A percentile compares a stretch with the other conserved stretches of the same genome.
Conservation (phyloP, 139 green algal species). For the Chlamydomonas sphaeroides region DNA sequence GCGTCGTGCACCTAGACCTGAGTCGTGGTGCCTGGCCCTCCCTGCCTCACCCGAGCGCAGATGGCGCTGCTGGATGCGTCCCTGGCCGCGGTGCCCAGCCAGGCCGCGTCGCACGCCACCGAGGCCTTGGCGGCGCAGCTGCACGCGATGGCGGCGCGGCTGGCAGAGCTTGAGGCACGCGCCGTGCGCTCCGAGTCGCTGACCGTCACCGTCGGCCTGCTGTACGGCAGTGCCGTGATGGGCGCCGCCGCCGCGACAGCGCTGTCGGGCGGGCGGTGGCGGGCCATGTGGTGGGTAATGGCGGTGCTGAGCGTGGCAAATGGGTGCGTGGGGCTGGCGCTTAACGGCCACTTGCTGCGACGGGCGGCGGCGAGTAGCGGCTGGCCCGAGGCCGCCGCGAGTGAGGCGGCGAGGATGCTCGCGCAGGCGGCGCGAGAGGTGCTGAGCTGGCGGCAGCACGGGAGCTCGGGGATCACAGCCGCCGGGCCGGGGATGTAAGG, state of each 20-base stretch:
- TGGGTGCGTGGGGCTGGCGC: not conserved
- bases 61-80: not conserved
- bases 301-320: not conserved
- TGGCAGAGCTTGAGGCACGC: not conserved
- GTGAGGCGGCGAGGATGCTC: not conserved
- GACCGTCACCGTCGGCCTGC: not conserved
- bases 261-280: not conserved
- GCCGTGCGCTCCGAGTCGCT: not conserved
- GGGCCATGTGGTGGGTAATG: not conserved
- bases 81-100: not conserved
- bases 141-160: not conserved
- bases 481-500: no score
- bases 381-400: not conserved
- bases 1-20: no score
- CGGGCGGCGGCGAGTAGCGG: not conserved
- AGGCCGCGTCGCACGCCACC: not conserved
- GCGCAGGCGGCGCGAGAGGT: not conserved
- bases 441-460: not conserved
- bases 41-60: no score
- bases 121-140: not conserved
- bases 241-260: not conserved
- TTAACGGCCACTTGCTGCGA: not conserved
- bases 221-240: conserved; percentile 26
- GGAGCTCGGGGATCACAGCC: no score
- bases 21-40: no score